Percentiles rank a stretch among this genome's conserved stretches.
These are phyloP conservation scores for Ceratocystis colombiana DNA, from an alignment of 2,329 filamentous ascomycete genomes.

Conservation along the genomic window DNA sequence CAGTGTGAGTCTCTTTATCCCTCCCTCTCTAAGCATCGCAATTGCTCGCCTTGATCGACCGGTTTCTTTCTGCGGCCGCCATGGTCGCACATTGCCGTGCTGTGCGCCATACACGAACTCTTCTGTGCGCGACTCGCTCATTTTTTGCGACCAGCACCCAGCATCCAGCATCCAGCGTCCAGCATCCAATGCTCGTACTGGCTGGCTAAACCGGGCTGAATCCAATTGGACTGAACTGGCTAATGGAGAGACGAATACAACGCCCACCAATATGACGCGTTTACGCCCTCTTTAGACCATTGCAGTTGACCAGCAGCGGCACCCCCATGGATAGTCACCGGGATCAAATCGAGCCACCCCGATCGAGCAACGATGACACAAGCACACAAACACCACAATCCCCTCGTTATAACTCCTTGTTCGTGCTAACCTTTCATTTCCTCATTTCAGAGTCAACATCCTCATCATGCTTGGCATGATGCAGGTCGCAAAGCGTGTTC, in stretches of 20 bases:
- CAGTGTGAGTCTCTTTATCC: conserved; percentile 26
- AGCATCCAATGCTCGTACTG: neutral
- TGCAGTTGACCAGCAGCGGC: neutral
- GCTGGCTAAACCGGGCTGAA: neutral
- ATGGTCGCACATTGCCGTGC: conserved; percentile 3
- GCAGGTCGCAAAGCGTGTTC: conserved; percentile 92
- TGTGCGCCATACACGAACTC: neutral
- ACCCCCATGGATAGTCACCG: neutral
- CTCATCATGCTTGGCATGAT: conserved; percentile 95
- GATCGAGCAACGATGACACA: neutral
- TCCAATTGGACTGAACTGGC: no score
- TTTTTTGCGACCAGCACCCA: neutral
- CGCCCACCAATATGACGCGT: neutral
- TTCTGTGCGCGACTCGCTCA: neutral
- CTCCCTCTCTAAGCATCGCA: neutral
- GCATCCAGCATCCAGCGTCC: neutral
- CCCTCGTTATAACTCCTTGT: neutral
- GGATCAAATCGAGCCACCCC: neutral
- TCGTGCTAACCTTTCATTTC: neutral
- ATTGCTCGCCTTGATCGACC: neutral
- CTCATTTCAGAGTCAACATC: conserved; percentile 63
- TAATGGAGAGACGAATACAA: no score
- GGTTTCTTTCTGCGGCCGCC: neutral
- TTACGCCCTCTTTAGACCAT: neutral
- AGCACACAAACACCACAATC: neutral